Conservation (phyloP, 1,139 yeast genomes). For the Saccharomyces hybrid region DNA sequence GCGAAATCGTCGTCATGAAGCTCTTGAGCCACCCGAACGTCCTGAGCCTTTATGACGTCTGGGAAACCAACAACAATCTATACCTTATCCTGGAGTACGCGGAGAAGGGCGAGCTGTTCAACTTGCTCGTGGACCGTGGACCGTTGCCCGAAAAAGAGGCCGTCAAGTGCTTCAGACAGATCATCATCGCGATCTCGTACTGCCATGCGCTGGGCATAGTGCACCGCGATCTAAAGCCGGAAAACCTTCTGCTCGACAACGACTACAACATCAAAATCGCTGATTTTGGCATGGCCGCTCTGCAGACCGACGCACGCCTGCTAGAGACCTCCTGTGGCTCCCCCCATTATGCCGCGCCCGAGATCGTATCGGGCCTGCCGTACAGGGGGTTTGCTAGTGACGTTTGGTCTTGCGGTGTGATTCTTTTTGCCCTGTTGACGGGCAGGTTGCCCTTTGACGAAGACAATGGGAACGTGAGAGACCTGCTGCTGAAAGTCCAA, state of each 20-base stretch:
- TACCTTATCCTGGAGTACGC: conserved; percentile 89
- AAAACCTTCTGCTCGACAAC: conserved; percentile 78
- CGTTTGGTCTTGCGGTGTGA: conserved; percentile 98
- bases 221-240: conserved; percentile 94
- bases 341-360: conserved; percentile 98
- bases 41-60: conserved; percentile 91
- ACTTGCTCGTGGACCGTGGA: conserved; percentile 80
- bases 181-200: conserved; percentile 81
- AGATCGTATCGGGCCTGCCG: conserved; percentile 86
- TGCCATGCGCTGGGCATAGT: conserved; percentile 91
- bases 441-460: conserved; percentile 97
- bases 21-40: conserved; percentile 87
- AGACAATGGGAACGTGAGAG: conserved; percentile 68
- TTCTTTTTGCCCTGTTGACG: conserved; percentile 81
- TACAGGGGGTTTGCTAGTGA: conserved; percentile 97
- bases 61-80: conserved; percentile 93
- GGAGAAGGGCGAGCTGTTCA: conserved; percentile 95
- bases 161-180: conserved; percentile 81
- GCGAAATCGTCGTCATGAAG: conserved; percentile 90
- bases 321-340: conserved; percentile 95
- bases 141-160: conserved; percentile 86
- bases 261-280: conserved; percentile 89
- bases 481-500: conserved; percentile 79
- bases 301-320: conserved; percentile 75
- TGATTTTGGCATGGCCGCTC: conserved; percentile 99